Conservation (phyloP, 2,329 filamentous ascomycete genomes). For the Colletotrichum limetticola region DNA sequence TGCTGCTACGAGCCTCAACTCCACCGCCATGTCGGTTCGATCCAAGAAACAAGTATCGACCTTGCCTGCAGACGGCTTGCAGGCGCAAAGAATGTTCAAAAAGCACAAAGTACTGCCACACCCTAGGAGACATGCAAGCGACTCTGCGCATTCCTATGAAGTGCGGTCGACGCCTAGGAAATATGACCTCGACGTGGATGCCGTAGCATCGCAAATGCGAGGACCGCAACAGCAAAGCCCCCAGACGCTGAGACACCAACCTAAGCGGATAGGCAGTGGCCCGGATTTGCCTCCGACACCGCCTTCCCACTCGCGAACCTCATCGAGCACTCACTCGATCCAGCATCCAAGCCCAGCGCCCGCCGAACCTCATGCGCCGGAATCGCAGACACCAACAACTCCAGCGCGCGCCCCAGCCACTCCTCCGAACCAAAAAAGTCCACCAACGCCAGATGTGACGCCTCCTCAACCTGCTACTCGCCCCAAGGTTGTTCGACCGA, state of each 20-base stretch:
- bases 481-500: conserved; percentile 57
- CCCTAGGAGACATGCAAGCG: conserved; percentile 38
- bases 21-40: conserved; percentile 47
- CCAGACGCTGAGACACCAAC: conserved; percentile 53
- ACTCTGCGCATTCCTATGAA: conserved; percentile 24
- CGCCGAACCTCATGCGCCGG: conserved; percentile 42
- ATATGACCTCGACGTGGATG: conserved; percentile 36
- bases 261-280: conserved; percentile 53
- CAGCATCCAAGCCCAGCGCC: conserved; percentile 54
- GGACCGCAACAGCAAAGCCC: conserved; percentile 50
- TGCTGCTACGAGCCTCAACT: conserved; percentile 37
- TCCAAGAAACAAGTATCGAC: conserved; percentile 42
- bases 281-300: conserved; percentile 71
- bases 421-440: conserved; percentile 73
- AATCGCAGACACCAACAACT: conserved; percentile 51
- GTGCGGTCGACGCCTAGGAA: conserved; percentile 34
- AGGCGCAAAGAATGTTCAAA: conserved; percentile 53
- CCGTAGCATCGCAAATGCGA: conserved; percentile 32
- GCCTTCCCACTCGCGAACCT: conserved; percentile 68
- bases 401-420: conserved; percentile 60
- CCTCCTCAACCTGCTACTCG: conserved; percentile 67
- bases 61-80: conserved; percentile 41
- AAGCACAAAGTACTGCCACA: conserved; percentile 57
- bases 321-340: conserved; percentile 61
- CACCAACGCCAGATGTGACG: conserved; percentile 80